phyloP scores from a whole-genome alignment of 352 stramenopile species.

The Pythium oligandrum region DNA sequence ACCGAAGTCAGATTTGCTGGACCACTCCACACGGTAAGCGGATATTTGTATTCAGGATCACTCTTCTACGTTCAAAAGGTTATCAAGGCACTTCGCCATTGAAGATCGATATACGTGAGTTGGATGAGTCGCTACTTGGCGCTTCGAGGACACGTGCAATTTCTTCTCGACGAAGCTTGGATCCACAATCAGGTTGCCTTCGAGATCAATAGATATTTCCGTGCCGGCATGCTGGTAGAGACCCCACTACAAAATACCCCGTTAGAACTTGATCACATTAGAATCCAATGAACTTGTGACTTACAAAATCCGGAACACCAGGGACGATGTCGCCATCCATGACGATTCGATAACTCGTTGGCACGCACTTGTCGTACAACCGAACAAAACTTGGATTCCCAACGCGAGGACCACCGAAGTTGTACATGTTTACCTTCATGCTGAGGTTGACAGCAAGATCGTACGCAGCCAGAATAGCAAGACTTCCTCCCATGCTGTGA shows the following conservation, averaged over 20 bases:
- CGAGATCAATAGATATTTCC: slow-evolving; percentile 31
- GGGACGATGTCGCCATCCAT: slow-evolving; percentile 46
- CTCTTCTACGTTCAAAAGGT: slow-evolving; percentile 13
- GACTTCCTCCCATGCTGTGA: slow-evolving; percentile 88
- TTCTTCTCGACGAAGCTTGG: slow-evolving; percentile 48
- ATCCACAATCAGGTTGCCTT: slow-evolving; percentile 44
- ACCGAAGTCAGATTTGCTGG: no score
- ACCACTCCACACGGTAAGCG: no score
- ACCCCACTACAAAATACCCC: slow-evolving; percentile 23
- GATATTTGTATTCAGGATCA: no score
- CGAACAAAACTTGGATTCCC: slow-evolving; percentile 81
- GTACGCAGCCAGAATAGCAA: slow-evolving; percentile 87
- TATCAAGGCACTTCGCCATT: slow-evolving; percentile 30
- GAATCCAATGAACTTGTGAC: slow-evolving; percentile 9
- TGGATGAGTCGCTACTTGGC: slow-evolving; percentile 26
- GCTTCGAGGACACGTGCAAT: slow-evolving; percentile 32
- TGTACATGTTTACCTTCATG: slow-evolving; percentile 88
- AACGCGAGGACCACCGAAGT: slow-evolving; percentile 83
- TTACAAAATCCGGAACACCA: slow-evolving; percentile 35
- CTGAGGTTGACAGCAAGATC: slow-evolving; percentile 82
- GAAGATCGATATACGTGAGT: slow-evolving; percentile 28
- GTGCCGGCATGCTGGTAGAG: slow-evolving; percentile 42
- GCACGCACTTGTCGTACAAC: slow-evolving; percentile 69
- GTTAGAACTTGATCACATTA: slow-evolving; percentile 4
- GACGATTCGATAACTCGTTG: slow-evolving; percentile 63